A percentile compares a stretch with the other conserved stretches of the same genome.
These are phyloP conservation scores for Saccharomycopsis fibuligera DNA, from an alignment of 805 yeast genomes.

Conservation along the genomic window DNA sequence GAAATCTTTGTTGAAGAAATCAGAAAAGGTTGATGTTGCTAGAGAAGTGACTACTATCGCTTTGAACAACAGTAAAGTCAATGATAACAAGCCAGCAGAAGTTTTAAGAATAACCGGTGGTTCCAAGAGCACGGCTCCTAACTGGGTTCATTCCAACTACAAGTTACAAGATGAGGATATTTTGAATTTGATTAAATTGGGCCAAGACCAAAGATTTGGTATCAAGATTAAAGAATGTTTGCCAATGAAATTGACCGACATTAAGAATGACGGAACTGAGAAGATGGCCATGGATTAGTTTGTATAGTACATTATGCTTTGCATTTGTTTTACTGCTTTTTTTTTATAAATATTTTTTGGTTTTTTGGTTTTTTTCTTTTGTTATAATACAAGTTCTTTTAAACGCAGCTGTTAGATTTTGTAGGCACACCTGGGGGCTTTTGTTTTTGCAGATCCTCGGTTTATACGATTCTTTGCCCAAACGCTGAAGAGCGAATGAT, in stretches of 20 bases:
- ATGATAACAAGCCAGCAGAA: slow-evolving; percentile 41
- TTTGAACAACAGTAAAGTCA: slow-evolving; percentile 36
- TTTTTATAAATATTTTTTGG: too few relatives aligned
- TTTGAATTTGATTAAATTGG: slow-evolving; percentile 48
- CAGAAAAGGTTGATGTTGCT: slow-evolving; percentile 52
- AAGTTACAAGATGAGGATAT: slow-evolving; percentile 53
- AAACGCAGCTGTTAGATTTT: too few relatives aligned
- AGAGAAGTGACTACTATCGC: slow-evolving; percentile 77
- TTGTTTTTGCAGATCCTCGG: too few relatives aligned
- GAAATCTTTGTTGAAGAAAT: slow-evolving; percentile 49
- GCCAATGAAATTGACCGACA: slow-evolving; percentile 34
- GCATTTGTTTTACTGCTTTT: too few relatives aligned
- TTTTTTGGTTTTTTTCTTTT: too few relatives aligned
- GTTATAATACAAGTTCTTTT: too few relatives aligned
- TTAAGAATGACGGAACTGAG: slow-evolving; percentile 5
- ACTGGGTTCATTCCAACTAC: slow-evolving; percentile 81
- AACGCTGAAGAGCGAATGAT: too few relatives aligned
- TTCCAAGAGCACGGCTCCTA: slow-evolving; percentile 55
- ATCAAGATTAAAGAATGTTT: slow-evolving; percentile 56
- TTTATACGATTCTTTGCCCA: too few relatives aligned
- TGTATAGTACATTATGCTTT: too few relatives aligned
- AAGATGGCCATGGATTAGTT: too few relatives aligned
- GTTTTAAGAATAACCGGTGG: slow-evolving; percentile 81
- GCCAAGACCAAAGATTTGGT: slow-evolving; percentile 67
- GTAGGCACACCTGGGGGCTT: too few relatives aligned